Percentiles rank a stretch among this genome's conserved stretches.
phyloP scores from a whole-genome alignment of 768 basidiomycete genomes.

The Amanita pallidorosea region DNA sequence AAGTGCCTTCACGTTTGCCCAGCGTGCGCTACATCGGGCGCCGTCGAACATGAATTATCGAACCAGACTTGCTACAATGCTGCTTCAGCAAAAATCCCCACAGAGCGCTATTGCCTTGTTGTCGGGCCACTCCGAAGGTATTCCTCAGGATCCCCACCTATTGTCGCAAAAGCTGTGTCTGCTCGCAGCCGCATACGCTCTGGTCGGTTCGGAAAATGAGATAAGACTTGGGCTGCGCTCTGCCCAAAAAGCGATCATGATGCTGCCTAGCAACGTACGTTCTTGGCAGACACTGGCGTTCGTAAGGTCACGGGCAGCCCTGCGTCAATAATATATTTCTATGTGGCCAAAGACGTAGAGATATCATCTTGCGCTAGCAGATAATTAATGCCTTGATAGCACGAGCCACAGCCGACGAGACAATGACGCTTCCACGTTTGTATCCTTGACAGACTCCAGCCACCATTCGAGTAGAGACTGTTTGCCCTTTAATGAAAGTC shows the following conservation, averaged over 20 bases:
- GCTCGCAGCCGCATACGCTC: slow-evolving; percentile 34
- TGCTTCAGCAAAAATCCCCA: slow-evolving; percentile 35
- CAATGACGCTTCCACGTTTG: slow-evolving; percentile 25
- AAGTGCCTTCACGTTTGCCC: slow-evolving; percentile 41
- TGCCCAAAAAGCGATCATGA: slow-evolving; percentile 55
- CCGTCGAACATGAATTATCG: slow-evolving; percentile 41
- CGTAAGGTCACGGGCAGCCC: slow-evolving; percentile 20
- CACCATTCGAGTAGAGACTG: slow-evolving; percentile 51
- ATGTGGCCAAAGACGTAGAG: slow-evolving; percentile 6
- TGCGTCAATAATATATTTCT: neutral
- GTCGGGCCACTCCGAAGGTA: slow-evolving; percentile 17
- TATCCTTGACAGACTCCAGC: slow-evolving; percentile 38
- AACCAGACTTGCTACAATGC: slow-evolving; percentile 42
- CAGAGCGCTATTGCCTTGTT: slow-evolving; percentile 38
- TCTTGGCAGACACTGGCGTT: slow-evolving; percentile 57
- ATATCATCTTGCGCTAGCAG: slow-evolving; percentile 7
- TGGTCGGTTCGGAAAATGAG: slow-evolving; percentile 9
- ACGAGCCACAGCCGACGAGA: slow-evolving; percentile 43
- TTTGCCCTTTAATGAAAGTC: slow-evolving; percentile 29
- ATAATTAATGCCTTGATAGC: slow-evolving; percentile 13
- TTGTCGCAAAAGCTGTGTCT: slow-evolving; percentile 25
- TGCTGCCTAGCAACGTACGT: slow-evolving; percentile 39
- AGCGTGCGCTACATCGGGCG: slow-evolving; percentile 46
- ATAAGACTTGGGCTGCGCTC: slow-evolving; percentile 23
- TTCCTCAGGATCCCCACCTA: slow-evolving; percentile 19